Percentiles rank a stretch among this genome's conserved stretches.
Conservation (phyloP, 2,329 filamentous ascomycete genomes). For the Blastomyces parvus region DNA sequence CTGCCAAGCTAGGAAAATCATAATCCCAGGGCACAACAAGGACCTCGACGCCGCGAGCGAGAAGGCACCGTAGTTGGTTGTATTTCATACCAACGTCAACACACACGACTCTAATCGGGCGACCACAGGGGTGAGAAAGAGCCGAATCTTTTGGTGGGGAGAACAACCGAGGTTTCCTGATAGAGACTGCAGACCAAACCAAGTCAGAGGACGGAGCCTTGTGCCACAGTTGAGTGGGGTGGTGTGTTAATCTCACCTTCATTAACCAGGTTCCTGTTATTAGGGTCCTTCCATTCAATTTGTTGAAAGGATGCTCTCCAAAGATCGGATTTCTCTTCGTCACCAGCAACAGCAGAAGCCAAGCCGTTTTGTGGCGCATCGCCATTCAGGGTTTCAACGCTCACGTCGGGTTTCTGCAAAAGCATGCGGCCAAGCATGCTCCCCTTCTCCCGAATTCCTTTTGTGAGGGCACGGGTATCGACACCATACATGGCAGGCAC, state of each 20-base stretch:
- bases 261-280: constrained; percentile 82
- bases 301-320: constrained; percentile 60
- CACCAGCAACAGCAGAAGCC: constrained; percentile 27
- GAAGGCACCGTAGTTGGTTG: constrained; percentile 90
- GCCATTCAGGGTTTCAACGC: constrained; percentile 23
- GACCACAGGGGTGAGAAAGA: constrained; percentile 79
- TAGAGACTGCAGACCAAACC: constrained; percentile 58
- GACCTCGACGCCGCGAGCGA: constrained; percentile 85
- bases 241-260: constrained; percentile 61
- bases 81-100: constrained; percentile 97
- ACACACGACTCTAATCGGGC: constrained; percentile 76
- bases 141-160: constrained; percentile 53
- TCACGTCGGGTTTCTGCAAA: constrained; percentile 50
- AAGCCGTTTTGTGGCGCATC: constrained; percentile 22
- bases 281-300: constrained; percentile 84
- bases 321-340: constrained; percentile 27
- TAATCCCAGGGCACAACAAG: constrained; percentile 95
- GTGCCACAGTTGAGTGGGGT: not conserved
- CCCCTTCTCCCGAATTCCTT: constrained; percentile 85
- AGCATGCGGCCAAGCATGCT: constrained; percentile 93
- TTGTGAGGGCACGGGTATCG: constrained; percentile 86
- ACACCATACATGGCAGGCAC: constrained; percentile 91
- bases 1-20: constrained; percentile 67
- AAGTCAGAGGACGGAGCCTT: constrained; percentile 9
- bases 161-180: constrained; percentile 76